Percentiles rank a stretch among this genome's conserved stretches.
These are phyloP conservation scores for Globisporangium recalcitrans DNA, from an alignment of 352 stramenopile genomes.

Conservation along the genomic window DNA sequence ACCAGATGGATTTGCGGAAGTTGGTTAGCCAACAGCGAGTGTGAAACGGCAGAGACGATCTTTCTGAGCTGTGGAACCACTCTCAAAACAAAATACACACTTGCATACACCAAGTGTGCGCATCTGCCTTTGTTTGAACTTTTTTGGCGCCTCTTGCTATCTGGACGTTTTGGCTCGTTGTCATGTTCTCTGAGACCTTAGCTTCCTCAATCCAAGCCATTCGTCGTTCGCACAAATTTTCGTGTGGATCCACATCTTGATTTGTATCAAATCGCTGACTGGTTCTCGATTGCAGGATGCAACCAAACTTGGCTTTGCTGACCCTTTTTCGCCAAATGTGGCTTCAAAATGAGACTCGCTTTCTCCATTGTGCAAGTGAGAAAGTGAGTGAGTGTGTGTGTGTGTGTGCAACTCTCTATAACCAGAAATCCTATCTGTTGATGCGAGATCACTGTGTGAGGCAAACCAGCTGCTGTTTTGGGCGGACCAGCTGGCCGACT, in stretches of 20 bases:
- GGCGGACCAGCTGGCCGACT: not conserved
- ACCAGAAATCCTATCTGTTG: too few relatives aligned
- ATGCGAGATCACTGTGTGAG: too few relatives aligned
- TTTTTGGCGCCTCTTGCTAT: too few relatives aligned
- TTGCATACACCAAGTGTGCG: too few relatives aligned
- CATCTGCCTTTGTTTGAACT: too few relatives aligned
- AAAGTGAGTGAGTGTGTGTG: too few relatives aligned
- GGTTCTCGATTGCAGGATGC: not conserved
- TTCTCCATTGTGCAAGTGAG: too few relatives aligned
- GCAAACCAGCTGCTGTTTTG: not conserved
- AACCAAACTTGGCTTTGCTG: not conserved
- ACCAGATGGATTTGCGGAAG: conserved; percentile 1
- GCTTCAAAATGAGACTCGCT: not conserved
- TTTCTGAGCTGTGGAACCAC: not conserved
- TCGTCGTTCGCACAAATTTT: too few relatives aligned
- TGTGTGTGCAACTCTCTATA: not conserved
- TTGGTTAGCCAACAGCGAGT: not conserved
- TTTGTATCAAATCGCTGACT: not conserved
- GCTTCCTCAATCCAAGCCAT: too few relatives aligned
- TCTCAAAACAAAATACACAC: too few relatives aligned
- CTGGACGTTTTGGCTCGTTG: too few relatives aligned
- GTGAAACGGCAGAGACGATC: conserved; percentile 9
- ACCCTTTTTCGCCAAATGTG: not conserved
- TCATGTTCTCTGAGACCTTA: too few relatives aligned
- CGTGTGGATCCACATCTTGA: not conserved